Base-by-base conservation (phyloP, 257 asterid genomes). In the Coffea eugenioides region DNA sequence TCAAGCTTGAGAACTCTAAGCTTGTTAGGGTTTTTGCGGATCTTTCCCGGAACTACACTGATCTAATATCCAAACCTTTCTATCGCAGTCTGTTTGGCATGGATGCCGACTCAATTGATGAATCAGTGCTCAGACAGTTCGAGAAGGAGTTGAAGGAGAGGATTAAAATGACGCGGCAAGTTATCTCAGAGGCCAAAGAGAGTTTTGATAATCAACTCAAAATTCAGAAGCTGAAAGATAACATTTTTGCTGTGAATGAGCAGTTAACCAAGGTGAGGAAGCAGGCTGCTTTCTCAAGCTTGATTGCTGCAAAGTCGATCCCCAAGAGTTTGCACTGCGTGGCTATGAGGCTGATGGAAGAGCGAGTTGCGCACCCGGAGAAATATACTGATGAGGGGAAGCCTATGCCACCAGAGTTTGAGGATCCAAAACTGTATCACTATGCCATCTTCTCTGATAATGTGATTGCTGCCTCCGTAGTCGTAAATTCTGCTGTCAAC, bases 271-370 rank as follows among this genome's bases (percentile, higher is more conserved):
- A 84, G 80, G 82, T 90, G 0, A 86, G 82, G 75, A 87, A 87
- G 82, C 88, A 89, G 80, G 90, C 89, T n/a, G 87, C 89, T 70
- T 89, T 86, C 84, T 82, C 88, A 25, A 89, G 88, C 78, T 77
- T 89, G 86, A 89, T 89, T 74, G 90, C 93, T 45, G 91, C 93
- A 49, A 89, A 88, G 85, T 88, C 91, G 11, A 89, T 88, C 51
- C 90, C 88, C 34, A 86, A 86, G 84, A 89, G 88, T 83, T 82
- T 89, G 86, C 91, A 87, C 57, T 89, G 90, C 69, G 83, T 87
- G 80, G 74, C 89, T 8, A 82, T 89, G 88, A 83, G 88, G 83
- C 77, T 89, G 80, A 89, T 86, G 91, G 89, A 86, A 48, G 91
- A 83, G 79, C 81, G 83, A 9, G 84, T 86, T 57, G 78, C 87